A percentile compares a stretch with the other conserved stretches of the same genome.
These are phyloP conservation scores for Madurella fahalii DNA, from an alignment of 2,329 filamentous ascomycete species.

Conservation along the genomic window DNA sequence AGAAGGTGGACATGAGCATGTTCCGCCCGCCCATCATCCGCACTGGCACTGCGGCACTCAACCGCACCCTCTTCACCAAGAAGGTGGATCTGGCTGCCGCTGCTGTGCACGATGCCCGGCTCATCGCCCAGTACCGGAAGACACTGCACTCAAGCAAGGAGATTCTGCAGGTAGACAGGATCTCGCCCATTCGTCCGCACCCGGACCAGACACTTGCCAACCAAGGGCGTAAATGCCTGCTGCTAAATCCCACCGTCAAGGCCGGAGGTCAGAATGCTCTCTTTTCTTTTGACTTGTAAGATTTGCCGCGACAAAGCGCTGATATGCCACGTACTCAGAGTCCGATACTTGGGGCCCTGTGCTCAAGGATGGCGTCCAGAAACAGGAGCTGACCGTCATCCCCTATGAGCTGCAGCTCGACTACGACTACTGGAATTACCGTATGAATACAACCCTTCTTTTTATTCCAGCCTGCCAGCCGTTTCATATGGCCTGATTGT, in stretches of 20 bases:
- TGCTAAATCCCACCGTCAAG: conserved; percentile 55
- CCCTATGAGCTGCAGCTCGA: conserved; percentile 72
- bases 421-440: conserved; percentile 84
- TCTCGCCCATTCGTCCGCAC: conserved; percentile 60
- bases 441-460: conserved; percentile 42
- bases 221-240: conserved; percentile 57
- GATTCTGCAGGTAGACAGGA: conserved; percentile 58
- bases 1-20: conserved; percentile 44
- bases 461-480: no score
- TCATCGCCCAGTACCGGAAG: conserved; percentile 69
- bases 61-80: conserved; percentile 78
- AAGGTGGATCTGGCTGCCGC: conserved; percentile 74
- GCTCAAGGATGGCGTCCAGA: conserved; percentile 63
- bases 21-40: conserved; percentile 80
- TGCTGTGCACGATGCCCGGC: conserved; percentile 67
- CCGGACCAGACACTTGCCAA: conserved; percentile 52
- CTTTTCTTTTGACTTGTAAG: conserved; percentile 4
- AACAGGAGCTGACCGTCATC: conserved; percentile 64
- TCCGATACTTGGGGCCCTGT: conserved; percentile 71
- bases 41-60: conserved; percentile 68
- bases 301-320: not conserved
- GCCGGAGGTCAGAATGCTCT: conserved; percentile 40
- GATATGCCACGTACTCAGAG: conserved; percentile 38
- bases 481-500: not conserved
- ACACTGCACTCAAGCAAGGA: conserved; percentile 63